Evolutionary conservation across 139 green algal genomes (phyloP).

Genomic region (Mesotaenium endlicherianum): DNA sequence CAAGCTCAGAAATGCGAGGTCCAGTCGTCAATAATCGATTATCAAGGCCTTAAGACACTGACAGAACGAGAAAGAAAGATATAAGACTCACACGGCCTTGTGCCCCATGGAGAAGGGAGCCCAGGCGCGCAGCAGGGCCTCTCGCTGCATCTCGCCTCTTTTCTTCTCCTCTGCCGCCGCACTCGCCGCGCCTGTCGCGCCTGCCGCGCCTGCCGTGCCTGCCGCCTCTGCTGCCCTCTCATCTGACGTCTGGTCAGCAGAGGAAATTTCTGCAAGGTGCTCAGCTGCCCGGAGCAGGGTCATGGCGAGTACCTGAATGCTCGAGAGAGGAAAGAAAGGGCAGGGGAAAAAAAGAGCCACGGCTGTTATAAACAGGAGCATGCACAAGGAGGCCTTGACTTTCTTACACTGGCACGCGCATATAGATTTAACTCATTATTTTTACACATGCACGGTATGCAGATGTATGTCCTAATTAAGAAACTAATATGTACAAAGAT

Average conservation of each 20-base stretch:
- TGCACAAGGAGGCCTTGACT: neutral
- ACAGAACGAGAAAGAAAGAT: neutral
- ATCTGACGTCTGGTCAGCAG: too few relatives aligned
- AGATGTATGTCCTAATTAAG: neutral
- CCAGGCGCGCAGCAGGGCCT: conserved; percentile 65
- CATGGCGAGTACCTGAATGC: conserved; percentile 34
- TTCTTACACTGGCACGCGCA: neutral
- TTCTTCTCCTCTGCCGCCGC: neutral
- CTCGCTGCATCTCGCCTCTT: neutral
- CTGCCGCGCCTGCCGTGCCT: too few relatives aligned
- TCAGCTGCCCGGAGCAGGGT: neutral
- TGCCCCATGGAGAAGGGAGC: conserved; percentile 68
- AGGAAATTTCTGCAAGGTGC: neutral
- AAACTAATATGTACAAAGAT: neutral
- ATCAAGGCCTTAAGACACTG: too few relatives aligned
- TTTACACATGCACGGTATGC: neutral
- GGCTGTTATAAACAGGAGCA: too few relatives aligned
- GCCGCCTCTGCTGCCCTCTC: too few relatives aligned
- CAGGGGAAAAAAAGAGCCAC: neutral
- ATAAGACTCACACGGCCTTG: conserved; percentile 59
- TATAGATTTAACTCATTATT: neutral
- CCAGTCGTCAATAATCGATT: too few relatives aligned
- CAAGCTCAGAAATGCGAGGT: too few relatives aligned
- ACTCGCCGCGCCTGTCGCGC: too few relatives aligned
- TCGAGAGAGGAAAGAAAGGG: neutral